A percentile compares a stretch with the other conserved stretches of the same genome.
phyloP scores from a whole-genome alignment of 345 rosid species.

The Salix udensis region DNA sequence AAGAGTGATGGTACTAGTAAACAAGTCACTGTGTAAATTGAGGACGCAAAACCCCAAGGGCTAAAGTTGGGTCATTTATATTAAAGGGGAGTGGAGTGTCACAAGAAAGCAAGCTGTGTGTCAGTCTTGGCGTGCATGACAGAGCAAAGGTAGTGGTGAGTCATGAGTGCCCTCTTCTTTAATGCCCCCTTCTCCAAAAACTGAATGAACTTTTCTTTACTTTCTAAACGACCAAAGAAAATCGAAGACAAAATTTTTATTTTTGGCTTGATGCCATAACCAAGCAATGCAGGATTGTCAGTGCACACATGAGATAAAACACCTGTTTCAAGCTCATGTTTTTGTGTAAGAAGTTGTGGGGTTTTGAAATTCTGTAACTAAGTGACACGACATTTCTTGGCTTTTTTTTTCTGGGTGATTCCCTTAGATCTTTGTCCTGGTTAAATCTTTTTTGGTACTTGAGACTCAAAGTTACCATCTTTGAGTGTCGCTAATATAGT shows the following conservation, averaged over 20 bases:
- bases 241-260: neutral
- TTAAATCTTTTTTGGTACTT: slow-evolving; percentile 10
- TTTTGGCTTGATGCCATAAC: neutral
- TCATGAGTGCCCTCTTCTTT: slow-evolving; percentile 18
- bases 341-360: neutral
- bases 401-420: slow-evolving; percentile 7
- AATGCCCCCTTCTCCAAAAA: slow-evolving; percentile 17
- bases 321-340: slow-evolving; percentile 13
- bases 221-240: slow-evolving; percentile 22
- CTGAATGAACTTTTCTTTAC: slow-evolving; percentile 11
- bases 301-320: slow-evolving; percentile 7
- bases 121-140: slow-evolving; percentile 50
- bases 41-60: slow-evolving; percentile 22
- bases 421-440: slow-evolving; percentile 9
- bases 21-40: slow-evolving; percentile 15
- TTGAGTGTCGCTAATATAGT: slow-evolving; percentile 7
- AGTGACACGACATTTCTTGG: slow-evolving; percentile 20
- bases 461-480: slow-evolving; percentile 20
- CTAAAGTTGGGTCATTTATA: slow-evolving; percentile 17
- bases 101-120: slow-evolving; percentile 41
- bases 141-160: slow-evolving; percentile 30
- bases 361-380: slow-evolving; percentile 15
- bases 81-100: slow-evolving; percentile 12
- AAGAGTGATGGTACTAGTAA: neutral
- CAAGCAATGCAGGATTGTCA: slow-evolving; percentile 4